phyloP scores from a whole-genome alignment of 2,329 filamentous ascomycete genomes.

The Pyrenophora tritici-repentis region DNA sequence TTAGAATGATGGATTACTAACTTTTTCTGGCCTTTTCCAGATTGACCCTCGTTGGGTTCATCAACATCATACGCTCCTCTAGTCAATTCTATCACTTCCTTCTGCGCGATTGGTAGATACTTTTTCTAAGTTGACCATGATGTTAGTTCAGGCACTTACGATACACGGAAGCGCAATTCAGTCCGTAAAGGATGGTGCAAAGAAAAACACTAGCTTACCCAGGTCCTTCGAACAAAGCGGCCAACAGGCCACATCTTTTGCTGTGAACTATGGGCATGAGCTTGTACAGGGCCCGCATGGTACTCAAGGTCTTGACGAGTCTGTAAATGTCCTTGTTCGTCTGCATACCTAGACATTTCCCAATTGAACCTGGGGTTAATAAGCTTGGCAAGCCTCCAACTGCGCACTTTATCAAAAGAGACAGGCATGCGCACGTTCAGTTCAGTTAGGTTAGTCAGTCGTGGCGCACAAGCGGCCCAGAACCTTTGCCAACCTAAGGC shows the following conservation, averaged over 20 bases:
- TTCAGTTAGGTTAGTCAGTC: slow-evolving; percentile 18
- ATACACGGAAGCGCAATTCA: too few relatives aligned
- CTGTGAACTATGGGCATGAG: slow-evolving; percentile 1
- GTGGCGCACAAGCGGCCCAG: slow-evolving; percentile 25
- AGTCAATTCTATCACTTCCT: too few relatives aligned
- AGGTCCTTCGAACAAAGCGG: slow-evolving; percentile 20
- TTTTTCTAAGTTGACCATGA: too few relatives aligned
- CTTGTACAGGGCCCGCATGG: neutral
- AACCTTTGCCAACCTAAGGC: slow-evolving; percentile 34
- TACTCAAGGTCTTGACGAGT: slow-evolving; percentile 16
- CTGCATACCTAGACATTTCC: slow-evolving; percentile 22
- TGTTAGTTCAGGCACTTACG: too few relatives aligned
- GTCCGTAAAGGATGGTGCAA: too few relatives aligned
- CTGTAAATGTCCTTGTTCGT: slow-evolving; percentile 27
- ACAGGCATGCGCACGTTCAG: slow-evolving; percentile 32
- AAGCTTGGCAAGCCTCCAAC: slow-evolving; percentile 22
- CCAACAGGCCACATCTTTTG: slow-evolving; percentile 20
- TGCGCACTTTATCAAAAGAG: slow-evolving; percentile 23
- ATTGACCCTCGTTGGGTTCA: too few relatives aligned
- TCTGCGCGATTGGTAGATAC: too few relatives aligned
- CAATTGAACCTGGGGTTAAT: slow-evolving; percentile 22
- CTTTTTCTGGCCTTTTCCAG: too few relatives aligned
- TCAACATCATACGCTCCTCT: too few relatives aligned
- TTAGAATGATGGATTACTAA: too few relatives aligned
- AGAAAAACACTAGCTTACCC: slow-evolving; percentile 6